phyloP scores from a whole-genome alignment of 2,329 filamentous ascomycete species.

The Fusarium robinianum region DNA sequence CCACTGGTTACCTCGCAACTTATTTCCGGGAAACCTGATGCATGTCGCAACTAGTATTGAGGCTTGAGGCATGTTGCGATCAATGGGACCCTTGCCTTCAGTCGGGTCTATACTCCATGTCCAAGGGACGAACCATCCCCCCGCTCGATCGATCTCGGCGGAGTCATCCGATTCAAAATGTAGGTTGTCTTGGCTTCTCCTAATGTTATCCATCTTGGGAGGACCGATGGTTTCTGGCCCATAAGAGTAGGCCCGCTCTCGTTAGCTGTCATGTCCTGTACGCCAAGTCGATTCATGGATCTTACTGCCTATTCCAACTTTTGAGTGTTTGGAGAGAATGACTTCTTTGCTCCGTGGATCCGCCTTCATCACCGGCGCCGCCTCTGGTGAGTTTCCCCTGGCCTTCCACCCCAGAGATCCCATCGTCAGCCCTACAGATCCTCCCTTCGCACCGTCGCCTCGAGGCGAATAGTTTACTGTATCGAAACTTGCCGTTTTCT shows the following conservation, averaged over 20 bases:
- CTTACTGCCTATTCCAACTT: too few relatives aligned
- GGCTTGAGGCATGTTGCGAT: constrained; percentile 25
- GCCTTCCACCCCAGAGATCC: constrained; percentile 2
- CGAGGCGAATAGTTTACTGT: too few relatives aligned
- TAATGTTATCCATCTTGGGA: constrained; percentile 12
- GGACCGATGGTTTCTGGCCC: constrained; percentile 11
- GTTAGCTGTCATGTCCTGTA: too few relatives aligned
- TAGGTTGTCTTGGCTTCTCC: constrained; percentile 1
- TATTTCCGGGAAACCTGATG: not conserved
- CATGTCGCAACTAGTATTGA: constrained; percentile 17
- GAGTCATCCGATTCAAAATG: constrained; percentile 14
- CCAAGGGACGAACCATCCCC: not conserved
- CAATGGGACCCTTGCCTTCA: constrained; percentile 22
- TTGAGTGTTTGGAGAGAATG: constrained; percentile 38
- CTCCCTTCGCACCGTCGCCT: not conserved
- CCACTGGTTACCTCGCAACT: not conserved
- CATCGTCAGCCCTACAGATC: constrained; percentile 6
- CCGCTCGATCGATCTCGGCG: constrained; percentile 17
- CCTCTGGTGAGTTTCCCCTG: constrained; percentile 46
- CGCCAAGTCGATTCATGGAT: too few relatives aligned
- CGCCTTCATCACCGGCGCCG: constrained; percentile 54
- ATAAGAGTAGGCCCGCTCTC: constrained; percentile 9
- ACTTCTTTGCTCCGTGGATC: constrained; percentile 48
- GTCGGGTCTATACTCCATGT: not conserved
- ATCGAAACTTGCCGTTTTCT: too few relatives aligned